Evolutionary conservation across 345 rosid genomes (phyloP), one percentile per base, ranked within the genome.

Genomic region (Lumnitzera racemosa): DNA sequence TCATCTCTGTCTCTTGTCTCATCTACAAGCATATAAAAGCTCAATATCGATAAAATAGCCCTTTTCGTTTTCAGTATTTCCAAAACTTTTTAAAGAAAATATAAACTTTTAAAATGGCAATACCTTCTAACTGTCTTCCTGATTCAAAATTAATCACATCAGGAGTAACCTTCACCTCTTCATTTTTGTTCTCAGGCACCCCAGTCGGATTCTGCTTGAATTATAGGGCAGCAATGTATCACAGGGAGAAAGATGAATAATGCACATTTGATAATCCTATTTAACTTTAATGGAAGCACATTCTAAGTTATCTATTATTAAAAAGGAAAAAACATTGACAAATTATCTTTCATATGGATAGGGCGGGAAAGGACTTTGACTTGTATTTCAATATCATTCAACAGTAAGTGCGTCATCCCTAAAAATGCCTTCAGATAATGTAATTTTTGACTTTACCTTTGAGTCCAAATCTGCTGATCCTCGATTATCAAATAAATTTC

Each of bases 401-500:
- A 27, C 31, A 5, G 31, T 27, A 27, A 27, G 31, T 27, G 31
- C 20, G 12, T 14, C 52, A 49, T 16, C 16, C 15, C 20, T 3
- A 4, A 49, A 14, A 12, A 13, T 2, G n/a, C 52, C n/a, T 14
- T 20, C 20, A 13, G 20, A n/a, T 9, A 9, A 27, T 36, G 11
- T 36, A 36, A 36, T 36, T 36, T 36, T 5, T 1, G 11, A 36
- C 4, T 36, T 36, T 75, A 86, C 96, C 85, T 74, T 74, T 13
- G 70, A 64, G 17, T 49, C 50, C 67, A 70, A 67, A 72, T 67
- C 69, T 64, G 62, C 62, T 51, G 67, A 41, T 68, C 59, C 72
- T 72, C 78, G 87, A 23, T 36, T 70, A 56, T 67, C 64, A 50
- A 81, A 81, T 64, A 86, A 67, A 49, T 74, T 84, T 57, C 72